Evolutionary conservation across 2,329 filamentous ascomycete species (phyloP), one percentile per base, ranked within the genome.

Genomic region (Alternaria sp.): DNA sequence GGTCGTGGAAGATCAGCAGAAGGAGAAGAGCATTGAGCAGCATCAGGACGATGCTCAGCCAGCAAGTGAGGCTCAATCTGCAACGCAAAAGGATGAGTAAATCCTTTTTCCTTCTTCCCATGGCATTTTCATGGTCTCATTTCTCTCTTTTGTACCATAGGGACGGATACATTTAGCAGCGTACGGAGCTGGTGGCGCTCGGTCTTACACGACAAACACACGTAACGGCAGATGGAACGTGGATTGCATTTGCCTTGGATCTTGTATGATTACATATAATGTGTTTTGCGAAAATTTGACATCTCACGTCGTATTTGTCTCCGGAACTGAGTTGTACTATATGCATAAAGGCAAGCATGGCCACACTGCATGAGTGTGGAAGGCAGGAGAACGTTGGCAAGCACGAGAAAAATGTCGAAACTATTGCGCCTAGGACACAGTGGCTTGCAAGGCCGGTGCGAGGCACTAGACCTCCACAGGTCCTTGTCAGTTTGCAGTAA

Each of bases 1-100:
- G 40, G 80, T 73, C 10, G 75, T 67, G 7, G 81, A 79, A 32
- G 83, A 84, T 68, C 57, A 82, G 61, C 68, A 72, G 62, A 84
- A 84, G 76, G 83, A 85, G 76, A 76, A 76, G 73, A 81, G 75
- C 49, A 74, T 81, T n/a, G 77, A 80, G 62, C 72, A 75, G 45
- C 66, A 74, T 58, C 72, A 71, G 45, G 71, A 75, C 59, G 72
- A 75, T n/a, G 73, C 76, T 5, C 77, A 77, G 66, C 80, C 80
- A 44, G 80, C 77, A 17, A 80, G 78, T 56, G 80, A 81, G 61
- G 77, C 71, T 32, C 69, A 79, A 57, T 77, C 73, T 13, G 79
- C 79, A 8, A 81, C 79, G 13, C 49, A 59, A 46, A 25, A 54
- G 9, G 61, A 72, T 51, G 70, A 75, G 68, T 71, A 67, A 59